Evolutionary conservation across 225 moss, liverwort and hornwort genomes (phyloP), one percentile per base, ranked within the genome.

Genomic region (Thuidium tamariscinum): DNA sequence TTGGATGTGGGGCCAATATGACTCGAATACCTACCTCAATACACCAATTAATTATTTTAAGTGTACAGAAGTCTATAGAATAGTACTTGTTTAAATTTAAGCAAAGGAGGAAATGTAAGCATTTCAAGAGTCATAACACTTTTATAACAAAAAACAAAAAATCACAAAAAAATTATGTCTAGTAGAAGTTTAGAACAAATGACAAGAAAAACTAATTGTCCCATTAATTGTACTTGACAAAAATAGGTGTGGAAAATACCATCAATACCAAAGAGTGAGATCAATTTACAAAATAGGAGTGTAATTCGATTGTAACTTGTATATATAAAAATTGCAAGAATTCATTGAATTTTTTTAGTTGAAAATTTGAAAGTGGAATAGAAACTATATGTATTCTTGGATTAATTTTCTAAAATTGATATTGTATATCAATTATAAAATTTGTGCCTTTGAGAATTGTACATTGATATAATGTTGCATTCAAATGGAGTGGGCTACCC

Each of bases 1-100:
- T 3, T 1, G 0, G 1, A 1, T 0, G 14, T 41, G 8, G 8
- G 42, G 5, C 5, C 27, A 32, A 26, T 0, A 70, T 0, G 0
- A 70, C 26, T 9, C 27, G 0, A 26, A 0, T 7, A 25, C 5
- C 15, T 41, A 25, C 0, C 2, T 9, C n/a, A 26, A 42, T 26
- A 41, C 5, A 70, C 41, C 15, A 69, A 41, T 69, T 5, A 13
- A 41, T 41, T 69, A 8, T 69, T 41, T 41, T 1, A 69, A n/a
- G 44, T 6, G 1, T 41, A 0, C 26, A 0, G 5, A 42, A 8
- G 27, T 42, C 9, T 70, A 16, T 16, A 9, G 1, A 9, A 0
- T 27, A 1, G 3, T 27, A 44, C 1, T 29, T 71, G 10, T 17
- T 71, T 27, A 9, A 27, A 71, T 71, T 26, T 27, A n/a, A n/a